Evolutionary conservation across 1,139 yeast genomes (phyloP).

Genomic region (Suhomyces yuchorum): DNA sequence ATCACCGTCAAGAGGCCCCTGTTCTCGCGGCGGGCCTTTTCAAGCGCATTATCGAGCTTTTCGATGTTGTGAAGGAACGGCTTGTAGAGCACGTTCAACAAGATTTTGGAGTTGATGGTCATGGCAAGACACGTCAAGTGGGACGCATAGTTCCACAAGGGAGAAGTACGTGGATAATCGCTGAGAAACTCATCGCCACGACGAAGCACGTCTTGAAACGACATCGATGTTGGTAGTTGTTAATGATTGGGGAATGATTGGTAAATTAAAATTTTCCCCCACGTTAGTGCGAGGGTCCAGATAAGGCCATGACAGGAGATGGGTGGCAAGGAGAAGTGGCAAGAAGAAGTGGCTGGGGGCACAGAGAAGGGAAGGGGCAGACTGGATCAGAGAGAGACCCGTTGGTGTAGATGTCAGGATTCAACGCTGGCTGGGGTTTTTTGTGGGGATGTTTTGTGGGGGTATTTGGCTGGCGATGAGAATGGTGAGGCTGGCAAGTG

Average conservation of each 20-base stretch:
- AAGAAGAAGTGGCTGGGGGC: too few species aligned
- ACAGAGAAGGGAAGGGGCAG: too few species aligned
- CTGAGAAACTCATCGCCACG: constrained; percentile 75
- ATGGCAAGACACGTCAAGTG: constrained; percentile 70
- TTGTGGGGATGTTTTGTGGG: neutral
- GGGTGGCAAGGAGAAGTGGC: neutral
- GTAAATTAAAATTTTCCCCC: constrained; percentile 6
- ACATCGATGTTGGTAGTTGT: constrained; percentile 48
- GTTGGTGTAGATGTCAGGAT: too few species aligned
- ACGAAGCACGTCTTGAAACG: constrained; percentile 67
- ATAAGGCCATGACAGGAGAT: neutral
- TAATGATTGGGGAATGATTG: neutral
- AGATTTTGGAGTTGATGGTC: constrained; percentile 64
- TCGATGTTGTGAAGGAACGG: constrained; percentile 65
- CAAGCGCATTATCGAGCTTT: constrained; percentile 62
- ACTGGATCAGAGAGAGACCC: too few species aligned
- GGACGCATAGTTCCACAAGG: constrained; percentile 67
- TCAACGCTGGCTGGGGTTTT: too few species aligned
- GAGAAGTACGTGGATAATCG: constrained; percentile 59
- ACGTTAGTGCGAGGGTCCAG: constrained; percentile 6
- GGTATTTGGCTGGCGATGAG: neutral
- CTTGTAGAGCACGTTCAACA: constrained; percentile 61
- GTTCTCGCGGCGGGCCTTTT: constrained; percentile 62
- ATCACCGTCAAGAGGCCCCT: constrained; percentile 83
- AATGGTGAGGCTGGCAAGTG: neutral